Base-by-base conservation (phyloP, 768 basidiomycete species). In the Amanita exitialis region DNA sequence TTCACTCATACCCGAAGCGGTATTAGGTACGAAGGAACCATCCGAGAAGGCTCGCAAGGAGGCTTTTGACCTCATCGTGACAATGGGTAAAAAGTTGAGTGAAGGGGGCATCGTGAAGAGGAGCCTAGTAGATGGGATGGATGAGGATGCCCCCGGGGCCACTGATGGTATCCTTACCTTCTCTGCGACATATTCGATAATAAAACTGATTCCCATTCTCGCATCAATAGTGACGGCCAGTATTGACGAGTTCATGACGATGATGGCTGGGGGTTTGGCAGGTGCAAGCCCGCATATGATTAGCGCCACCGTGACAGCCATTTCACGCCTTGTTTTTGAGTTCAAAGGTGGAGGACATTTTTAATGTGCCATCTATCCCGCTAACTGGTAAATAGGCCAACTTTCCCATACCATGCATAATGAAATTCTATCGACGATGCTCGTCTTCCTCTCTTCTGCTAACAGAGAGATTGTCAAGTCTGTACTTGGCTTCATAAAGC, bases 401-500 rank as follows among this genome's bases (percentile, higher is more conserved):
- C 79, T 94, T 23, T 80, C 85, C 10, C 52, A 72, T 3, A 71
- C 74, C 20, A 90, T 92, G 79, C 84, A 84, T 51, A 76, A 73
- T 38, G 93, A 99, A 58, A 81, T 98, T 25, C 72, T 96, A 51
- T 76, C 81, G 3, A 98, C 96, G 0, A 69, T 95, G 23, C 73
- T 90, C 36, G 86, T 97, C 37, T 97, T 98, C 72, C 72, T 98
- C 35, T 83, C 87, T 15, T 96, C 93, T 18, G 82, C 86, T 35
- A 98, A 97, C 67, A 87, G 96, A 44, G 96, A 99, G 69, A 97
- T 98, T 54, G 90, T 98, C 64, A 98, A 97, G 64, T 96, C 95
- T 10, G 81, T 90, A 3, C 78, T 99, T 23, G 96, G 96, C 20
- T 98, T 91, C 64, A 71, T 95, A 68, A 98, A 98, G 64, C 85